Base-by-base conservation (phyloP, 73 alveolate genomes). In the Effrenium voratum region DNA sequence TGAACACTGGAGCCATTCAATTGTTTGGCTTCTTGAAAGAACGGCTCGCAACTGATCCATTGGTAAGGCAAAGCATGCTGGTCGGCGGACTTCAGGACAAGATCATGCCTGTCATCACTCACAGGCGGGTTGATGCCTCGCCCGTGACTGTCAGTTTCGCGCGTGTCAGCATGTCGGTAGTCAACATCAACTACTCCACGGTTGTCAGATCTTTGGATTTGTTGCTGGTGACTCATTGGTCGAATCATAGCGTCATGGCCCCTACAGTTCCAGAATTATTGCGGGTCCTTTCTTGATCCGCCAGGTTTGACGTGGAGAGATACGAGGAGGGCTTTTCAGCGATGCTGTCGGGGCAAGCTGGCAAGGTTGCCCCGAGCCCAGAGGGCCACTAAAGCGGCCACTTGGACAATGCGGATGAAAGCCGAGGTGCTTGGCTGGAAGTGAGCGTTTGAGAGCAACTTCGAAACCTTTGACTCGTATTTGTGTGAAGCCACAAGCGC, bases 281-380 rank as follows among this genome's bases (percentile, higher is more conserved):
- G 79, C 24, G 8, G 34, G 41, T n/a, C n/a, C n/a, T n/a, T n/a
- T n/a, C n/a, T n/a, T 46, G 45, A 45, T 6, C 46, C 34, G 50
- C 92, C 59, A 92, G 98, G 98, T 76, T 36, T 41, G 76, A 79
- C 81, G 70, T 92, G 40, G 98, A 92, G 40, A 34, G 47, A 36
- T 92, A 70, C 45, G 92, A 92, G 26, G 68, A 34, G 6, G 98
- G 98, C 30, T 92, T 92, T 79, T 52, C 81, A 28, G 98, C 98
- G 50, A 92, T 92, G 98, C 81, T 92, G 40, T 92, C 98, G 38
- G 98, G 98, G 40, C 90, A 92, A 47, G 98, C 98, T 32, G 98
- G 98, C n/a, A 92, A 92, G 30, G 92, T 92, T 6, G 98, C 34
- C n/a, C 40, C 68, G 15, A 32, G 30, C 97, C 47, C 87, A 90